Base-by-base conservation (phyloP, 2,329 filamentous ascomycete genomes). In the Acephala macrosclerotiorum region DNA sequence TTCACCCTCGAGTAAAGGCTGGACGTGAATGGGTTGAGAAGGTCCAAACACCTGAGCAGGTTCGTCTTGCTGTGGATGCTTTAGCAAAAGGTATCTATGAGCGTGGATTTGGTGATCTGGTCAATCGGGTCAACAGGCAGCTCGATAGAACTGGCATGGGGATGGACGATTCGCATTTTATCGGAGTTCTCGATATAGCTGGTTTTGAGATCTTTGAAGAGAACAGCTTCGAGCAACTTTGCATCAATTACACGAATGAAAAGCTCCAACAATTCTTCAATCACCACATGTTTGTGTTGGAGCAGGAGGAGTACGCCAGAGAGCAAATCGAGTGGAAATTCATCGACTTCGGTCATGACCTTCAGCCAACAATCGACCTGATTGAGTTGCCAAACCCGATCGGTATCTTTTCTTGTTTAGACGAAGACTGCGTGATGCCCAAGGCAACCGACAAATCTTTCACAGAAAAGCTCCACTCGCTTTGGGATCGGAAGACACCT, bases 271-370 rank as follows among this genome's bases (percentile, higher is more conserved):
- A 99, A 73, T 99, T 99, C 79, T 99, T 99, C 86, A 99, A 99
- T 75, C 96, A 99, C 77, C 96, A 99, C 82, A 99, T 99, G 96
- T 99, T 99, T 76, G 96, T 99, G 11, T 84, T 99, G 8, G 96
- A 99, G 77, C 96, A 99, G 75, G 96, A 99, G 78, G 96, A 99
- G 78, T 99, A 99, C 78, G 94, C 96, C 9, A 85, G 95, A 57
- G 96, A 99, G 77, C 93, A 97, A 78, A 99, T 99, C 72, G 96
- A 99, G 80, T 99, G 96, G 96, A 94, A 98, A 76, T 99, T 99
- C 77, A 99, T 99, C 76, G 96, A 99, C 79, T 99, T 99, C 76
- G 96, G 96, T 20, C 94, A 94, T 68, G 96, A 99, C 75, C 84
- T 99, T 29, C 96, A 99, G 77, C 96, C 96, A 0, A 99, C 96